A percentile compares a stretch with the other conserved stretches of the same genome.
Evolutionary conservation across 768 basidiomycete species (phyloP).

Genomic region (Fomitopsis serialis): DNA sequence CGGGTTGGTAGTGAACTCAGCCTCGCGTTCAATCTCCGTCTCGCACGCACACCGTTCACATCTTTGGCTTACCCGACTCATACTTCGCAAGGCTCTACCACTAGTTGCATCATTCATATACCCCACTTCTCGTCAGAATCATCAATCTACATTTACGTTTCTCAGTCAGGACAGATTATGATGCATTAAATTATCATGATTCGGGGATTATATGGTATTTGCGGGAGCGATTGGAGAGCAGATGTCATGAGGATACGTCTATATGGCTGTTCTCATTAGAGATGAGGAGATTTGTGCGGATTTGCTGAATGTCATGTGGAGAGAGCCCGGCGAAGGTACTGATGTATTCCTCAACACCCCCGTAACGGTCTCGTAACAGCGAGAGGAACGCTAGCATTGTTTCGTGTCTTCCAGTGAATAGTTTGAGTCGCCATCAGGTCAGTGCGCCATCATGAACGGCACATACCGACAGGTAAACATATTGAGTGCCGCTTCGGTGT

Average conservation of each 20-base stretch:
- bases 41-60: too few relatives aligned
- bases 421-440: background rate
- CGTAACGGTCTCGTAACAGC: conserved; percentile 58
- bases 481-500: conserved; percentile 72
- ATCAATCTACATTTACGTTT: too few relatives aligned
- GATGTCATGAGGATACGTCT: background rate
- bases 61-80: too few relatives aligned
- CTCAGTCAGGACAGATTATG: too few relatives aligned
- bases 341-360: conserved; percentile 61
- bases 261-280: background rate
- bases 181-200: background rate
- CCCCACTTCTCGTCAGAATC: too few relatives aligned
- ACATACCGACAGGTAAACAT: conserved; percentile 73
- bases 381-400: conserved; percentile 73
- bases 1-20: too few relatives aligned
- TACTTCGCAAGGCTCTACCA: too few relatives aligned
- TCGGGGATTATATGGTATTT: background rate
- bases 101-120: too few relatives aligned
- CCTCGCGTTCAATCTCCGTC: too few relatives aligned
- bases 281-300: conserved; percentile 47
- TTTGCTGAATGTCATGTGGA: conserved; percentile 55
- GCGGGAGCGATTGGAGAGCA: background rate
- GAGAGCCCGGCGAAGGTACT: conserved; percentile 50
- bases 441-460: background rate
- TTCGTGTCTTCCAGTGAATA: conserved; percentile 41